Percentiles rank a stretch among this genome's conserved stretches.
These are phyloP conservation scores for Colletotrichum scovillei DNA, from an alignment of 2,329 filamentous ascomycete species.

Conservation along the genomic window DNA sequence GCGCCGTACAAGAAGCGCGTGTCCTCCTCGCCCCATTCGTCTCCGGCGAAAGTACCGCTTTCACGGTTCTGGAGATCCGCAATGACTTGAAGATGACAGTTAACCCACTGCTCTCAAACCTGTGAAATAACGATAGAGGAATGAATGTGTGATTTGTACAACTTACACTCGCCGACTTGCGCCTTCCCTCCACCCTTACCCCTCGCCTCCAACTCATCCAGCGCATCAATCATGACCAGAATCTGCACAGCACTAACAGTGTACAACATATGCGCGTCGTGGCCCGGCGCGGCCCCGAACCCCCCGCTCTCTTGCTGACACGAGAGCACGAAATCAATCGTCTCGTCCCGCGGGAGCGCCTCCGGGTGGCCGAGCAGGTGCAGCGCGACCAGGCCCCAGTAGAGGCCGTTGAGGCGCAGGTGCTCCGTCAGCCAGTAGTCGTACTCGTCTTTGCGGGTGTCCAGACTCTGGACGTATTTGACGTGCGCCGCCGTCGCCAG, in stretches of 20 bases:
- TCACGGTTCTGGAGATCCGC: slow-evolving; percentile 82
- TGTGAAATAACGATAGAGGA: background rate
- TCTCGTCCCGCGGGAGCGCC: slow-evolving; percentile 81
- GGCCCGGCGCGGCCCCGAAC: slow-evolving; percentile 92
- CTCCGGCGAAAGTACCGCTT: slow-evolving; percentile 90
- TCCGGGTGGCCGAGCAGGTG: slow-evolving; percentile 86
- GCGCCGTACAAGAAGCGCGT: slow-evolving; percentile 94
- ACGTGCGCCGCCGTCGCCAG: slow-evolving; percentile 76
- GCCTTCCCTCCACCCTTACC: slow-evolving; percentile 76
- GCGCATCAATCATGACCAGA: slow-evolving; percentile 84
- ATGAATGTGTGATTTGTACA: background rate
- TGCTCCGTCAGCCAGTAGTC: slow-evolving; percentile 99
- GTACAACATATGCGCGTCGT: slow-evolving; percentile 96
- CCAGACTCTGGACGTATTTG: slow-evolving; percentile 90
- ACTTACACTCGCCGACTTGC: slow-evolving; percentile 83
- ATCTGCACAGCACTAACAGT: slow-evolving; percentile 97
- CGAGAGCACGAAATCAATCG: slow-evolving; percentile 94
- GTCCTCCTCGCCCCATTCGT: slow-evolving; percentile 97
- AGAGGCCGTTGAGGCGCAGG: slow-evolving; percentile 92
- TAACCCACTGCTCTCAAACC: slow-evolving; percentile 28
- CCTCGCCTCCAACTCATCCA: slow-evolving; percentile 82
- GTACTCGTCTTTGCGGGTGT: slow-evolving; percentile 91
- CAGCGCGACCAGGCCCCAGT: slow-evolving; percentile 93
- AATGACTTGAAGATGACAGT: slow-evolving; percentile 67
- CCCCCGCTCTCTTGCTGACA: slow-evolving; percentile 91